Evolutionary conservation across 352 stramenopile genomes (phyloP).

Genomic region (Pythium apleroticum): DNA sequence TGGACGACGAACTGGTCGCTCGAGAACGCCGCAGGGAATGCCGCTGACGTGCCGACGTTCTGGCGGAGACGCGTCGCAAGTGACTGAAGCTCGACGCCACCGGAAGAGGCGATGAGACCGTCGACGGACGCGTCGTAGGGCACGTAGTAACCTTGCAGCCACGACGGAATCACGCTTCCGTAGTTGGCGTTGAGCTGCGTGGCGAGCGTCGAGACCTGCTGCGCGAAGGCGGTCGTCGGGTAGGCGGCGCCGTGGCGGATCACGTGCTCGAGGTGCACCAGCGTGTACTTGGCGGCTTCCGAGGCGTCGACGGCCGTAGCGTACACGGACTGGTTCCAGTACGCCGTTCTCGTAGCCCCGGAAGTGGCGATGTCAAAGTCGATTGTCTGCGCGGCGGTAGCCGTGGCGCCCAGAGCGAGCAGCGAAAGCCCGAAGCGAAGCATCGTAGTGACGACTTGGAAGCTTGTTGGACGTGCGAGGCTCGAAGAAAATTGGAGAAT

Average conservation of each 20-base stretch:
- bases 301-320: background rate
- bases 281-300: slow-evolving; percentile 2
- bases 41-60: slow-evolving; percentile 14
- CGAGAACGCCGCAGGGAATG: slow-evolving; percentile 52
- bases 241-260: slow-evolving; percentile 32
- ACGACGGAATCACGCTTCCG: slow-evolving; percentile 32
- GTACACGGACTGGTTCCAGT: slow-evolving; percentile 6
- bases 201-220: slow-evolving; percentile 47
- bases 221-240: slow-evolving; percentile 45
- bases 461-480: background rate
- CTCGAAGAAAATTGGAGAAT: background rate
- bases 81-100: slow-evolving; percentile 9
- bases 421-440: background rate
- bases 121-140: slow-evolving; percentile 56
- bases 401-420: background rate
- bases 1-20: slow-evolving; percentile 36
- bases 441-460: background rate
- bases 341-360: slow-evolving; percentile 14
- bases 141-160: slow-evolving; percentile 58
- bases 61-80: slow-evolving; percentile 7
- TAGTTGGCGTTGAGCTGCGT: slow-evolving; percentile 36
- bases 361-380: slow-evolving; percentile 16
- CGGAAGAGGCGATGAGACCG: slow-evolving; percentile 36
- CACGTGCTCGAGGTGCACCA: slow-evolving; percentile 18
- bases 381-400: background rate